Percentiles rank a stretch among this genome's conserved stretches.
Conservation (phyloP, 352 stramenopile genomes). For the Globisporangium okanoganense region DNA sequence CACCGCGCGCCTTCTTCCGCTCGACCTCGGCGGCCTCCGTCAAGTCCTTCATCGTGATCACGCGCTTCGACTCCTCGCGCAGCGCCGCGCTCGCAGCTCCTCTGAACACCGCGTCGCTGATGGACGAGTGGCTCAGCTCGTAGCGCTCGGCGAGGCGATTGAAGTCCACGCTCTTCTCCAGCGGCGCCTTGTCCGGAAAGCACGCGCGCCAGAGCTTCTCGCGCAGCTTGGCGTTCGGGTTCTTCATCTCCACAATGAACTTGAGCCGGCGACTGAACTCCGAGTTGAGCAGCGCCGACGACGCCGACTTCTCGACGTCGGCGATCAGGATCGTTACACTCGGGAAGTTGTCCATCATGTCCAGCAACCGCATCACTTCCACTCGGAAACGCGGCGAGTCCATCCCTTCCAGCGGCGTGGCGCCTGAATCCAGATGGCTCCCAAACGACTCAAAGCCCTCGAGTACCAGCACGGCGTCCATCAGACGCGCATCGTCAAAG, state of each 20-base stretch:
- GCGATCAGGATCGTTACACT: slow-evolving; percentile 77
- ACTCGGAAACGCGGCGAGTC: slow-evolving; percentile 73
- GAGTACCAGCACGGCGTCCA: slow-evolving; percentile 83
- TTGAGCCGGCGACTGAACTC: slow-evolving; percentile 76
- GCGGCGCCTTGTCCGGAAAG: slow-evolving; percentile 63
- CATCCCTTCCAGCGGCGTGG: slow-evolving; percentile 47
- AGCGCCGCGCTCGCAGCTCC: slow-evolving; percentile 68
- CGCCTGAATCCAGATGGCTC: slow-evolving; percentile 58
- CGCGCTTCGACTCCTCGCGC: slow-evolving; percentile 46
- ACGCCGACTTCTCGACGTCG: slow-evolving; percentile 49
- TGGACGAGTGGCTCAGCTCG: slow-evolving; percentile 71
- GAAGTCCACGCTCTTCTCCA: slow-evolving; percentile 66
- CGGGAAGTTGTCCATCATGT: slow-evolving; percentile 75
- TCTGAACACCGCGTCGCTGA: slow-evolving; percentile 82
- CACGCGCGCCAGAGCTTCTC: slow-evolving; percentile 73
- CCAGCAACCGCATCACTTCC: slow-evolving; percentile 71
- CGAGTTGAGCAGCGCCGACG: slow-evolving; percentile 48
- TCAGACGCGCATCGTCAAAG: slow-evolving; percentile 84
- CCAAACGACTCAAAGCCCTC: slow-evolving; percentile 87
- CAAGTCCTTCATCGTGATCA: slow-evolving; percentile 83
- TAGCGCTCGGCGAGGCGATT: slow-evolving; percentile 64
- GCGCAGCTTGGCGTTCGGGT: slow-evolving; percentile 65
- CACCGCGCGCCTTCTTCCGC: slow-evolving; percentile 60
- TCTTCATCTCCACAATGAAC: slow-evolving; percentile 85
- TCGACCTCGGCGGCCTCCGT: slow-evolving; percentile 69